Conservation (phyloP, 148 eudicot species). For the Arctostaphylos glauca region DNA sequence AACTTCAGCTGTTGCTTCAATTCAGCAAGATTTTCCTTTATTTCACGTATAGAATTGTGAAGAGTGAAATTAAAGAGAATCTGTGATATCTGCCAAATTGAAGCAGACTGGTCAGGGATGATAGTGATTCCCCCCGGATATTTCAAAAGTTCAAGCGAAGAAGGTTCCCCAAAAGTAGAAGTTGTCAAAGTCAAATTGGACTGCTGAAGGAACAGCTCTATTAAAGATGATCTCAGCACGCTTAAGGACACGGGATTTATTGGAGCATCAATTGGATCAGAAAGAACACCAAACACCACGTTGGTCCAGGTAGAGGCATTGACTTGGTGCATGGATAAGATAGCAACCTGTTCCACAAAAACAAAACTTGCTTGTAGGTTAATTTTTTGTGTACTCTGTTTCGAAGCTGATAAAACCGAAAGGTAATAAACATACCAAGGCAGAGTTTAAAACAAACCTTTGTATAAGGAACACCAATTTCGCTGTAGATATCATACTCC, state of each 20-base stretch:
- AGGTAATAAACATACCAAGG: not conserved
- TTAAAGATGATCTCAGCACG: constrained; percentile 43
- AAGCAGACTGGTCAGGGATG: constrained; percentile 33
- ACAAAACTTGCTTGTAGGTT: constrained; percentile 1
- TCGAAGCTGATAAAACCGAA: not conserved
- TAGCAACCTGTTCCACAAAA: constrained; percentile 34
- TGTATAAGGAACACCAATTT: constrained; percentile 47
- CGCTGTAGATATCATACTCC: constrained; percentile 48
- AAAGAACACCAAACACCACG: constrained; percentile 54
- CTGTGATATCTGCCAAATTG: constrained; percentile 31
- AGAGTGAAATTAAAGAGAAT: constrained; percentile 45
- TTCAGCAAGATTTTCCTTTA: constrained; percentile 36
- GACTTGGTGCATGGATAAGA: constrained; percentile 50
- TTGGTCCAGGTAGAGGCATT: constrained; percentile 40
- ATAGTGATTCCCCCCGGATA: constrained; percentile 53
- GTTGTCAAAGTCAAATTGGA: constrained; percentile 44
- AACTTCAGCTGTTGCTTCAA: constrained; percentile 45
- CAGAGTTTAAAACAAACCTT: constrained; percentile 36
- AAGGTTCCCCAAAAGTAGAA: constrained; percentile 46
- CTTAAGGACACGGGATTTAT: constrained; percentile 36
- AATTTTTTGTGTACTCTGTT: not conserved
- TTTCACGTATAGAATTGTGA: constrained; percentile 39
- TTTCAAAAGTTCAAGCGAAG: constrained; percentile 46
- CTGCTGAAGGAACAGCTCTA: constrained; percentile 41
- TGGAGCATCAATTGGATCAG: constrained; percentile 36